Evolutionary conservation across 2,329 filamentous ascomycete genomes (phyloP), one percentile per base, ranked within the genome.

Genomic region (Pseudofabraea citricarpa): DNA sequence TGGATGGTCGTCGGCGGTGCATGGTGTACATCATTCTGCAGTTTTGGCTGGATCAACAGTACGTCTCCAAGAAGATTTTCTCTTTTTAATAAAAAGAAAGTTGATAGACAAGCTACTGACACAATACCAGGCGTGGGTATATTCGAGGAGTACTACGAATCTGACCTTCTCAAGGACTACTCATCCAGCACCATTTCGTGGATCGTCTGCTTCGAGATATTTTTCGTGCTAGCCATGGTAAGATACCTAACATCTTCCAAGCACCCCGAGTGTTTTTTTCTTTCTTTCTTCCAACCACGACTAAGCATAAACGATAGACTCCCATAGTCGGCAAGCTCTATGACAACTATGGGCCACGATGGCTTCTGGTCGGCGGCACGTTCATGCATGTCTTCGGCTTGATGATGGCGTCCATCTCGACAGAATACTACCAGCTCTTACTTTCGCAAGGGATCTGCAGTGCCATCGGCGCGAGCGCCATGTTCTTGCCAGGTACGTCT

Each of bases 271-370:
- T n/a, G n/a, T n/a, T n/a, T n/a, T n/a, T n/a, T n/a, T n/a, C n/a
- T n/a, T n/a, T 4, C n/a, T 38, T 22, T 23, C 20, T 16, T 18
- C 18, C 8, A 6, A 40, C 13, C 13, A 8, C 9, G 20, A 18
- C 37, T 40, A 6, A 40, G 18, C 3, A n/a, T 15, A 9, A 6
- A 19, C 8, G 13, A 27, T 6, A 40, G 37, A 26, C 37, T 0
- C 78, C 79, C 0, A 52, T 85, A 10, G 70, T 82, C 10, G 82
- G 83, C 2, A 75, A 73, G 27, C 31, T 81, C 0, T 83, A 72
- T 50, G 83, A 86, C 54, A 73, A 66, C 40, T 74, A 78, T 42
- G 82, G 83, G 0, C 78, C 81, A 0, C 70, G 73, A 18, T 70
- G 64, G 35, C 61, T 85, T 1, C 55, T 82, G 2, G 18, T 76